A percentile compares a stretch with the other conserved stretches of the same genome.
Evolutionary conservation across 2,329 filamentous ascomycete species (phyloP).

Genomic region (Sporothrix brasiliensis): DNA sequence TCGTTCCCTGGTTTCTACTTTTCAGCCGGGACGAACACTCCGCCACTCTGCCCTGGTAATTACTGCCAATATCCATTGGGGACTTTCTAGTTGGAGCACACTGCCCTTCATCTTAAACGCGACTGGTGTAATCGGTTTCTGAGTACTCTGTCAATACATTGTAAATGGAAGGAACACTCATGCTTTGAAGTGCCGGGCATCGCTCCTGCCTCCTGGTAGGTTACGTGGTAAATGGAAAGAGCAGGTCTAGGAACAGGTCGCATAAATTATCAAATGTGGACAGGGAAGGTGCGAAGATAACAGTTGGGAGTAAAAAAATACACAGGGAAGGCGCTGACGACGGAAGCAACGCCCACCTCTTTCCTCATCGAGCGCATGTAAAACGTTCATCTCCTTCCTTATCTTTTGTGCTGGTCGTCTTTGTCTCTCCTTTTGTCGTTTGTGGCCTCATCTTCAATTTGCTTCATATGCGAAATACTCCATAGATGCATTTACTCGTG

Average conservation of each 20-base stretch:
- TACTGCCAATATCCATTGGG: background rate
- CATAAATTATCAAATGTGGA: background rate
- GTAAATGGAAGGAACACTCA: background rate
- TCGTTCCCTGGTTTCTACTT: conserved; percentile 13
- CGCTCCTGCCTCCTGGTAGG: conserved; percentile 11
- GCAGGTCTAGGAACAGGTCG: conserved; percentile 20
- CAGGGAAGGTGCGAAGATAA: conserved; percentile 17
- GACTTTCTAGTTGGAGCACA: background rate
- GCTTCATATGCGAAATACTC: background rate
- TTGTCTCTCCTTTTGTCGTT: background rate
- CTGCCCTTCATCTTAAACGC: background rate
- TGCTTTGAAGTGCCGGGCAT: conserved; percentile 3
- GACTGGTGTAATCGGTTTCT: background rate
- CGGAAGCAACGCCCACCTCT: background rate
- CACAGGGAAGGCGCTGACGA: conserved; percentile 16
- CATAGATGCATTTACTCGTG: background rate
- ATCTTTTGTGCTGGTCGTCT: background rate
- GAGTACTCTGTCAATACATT: background rate
- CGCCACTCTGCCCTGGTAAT: background rate
- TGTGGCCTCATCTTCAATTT: background rate
- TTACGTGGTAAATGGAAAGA: conserved; percentile 19
- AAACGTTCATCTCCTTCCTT: conserved; percentile 4
- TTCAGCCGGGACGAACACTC: conserved; percentile 13
- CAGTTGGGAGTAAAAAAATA: background rate
- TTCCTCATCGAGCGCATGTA: background rate